Percentiles rank a stretch among this genome's conserved stretches.
phyloP scores from a whole-genome alignment of 164 flowering plant species.

The Stephania yunnanensis region DNA sequence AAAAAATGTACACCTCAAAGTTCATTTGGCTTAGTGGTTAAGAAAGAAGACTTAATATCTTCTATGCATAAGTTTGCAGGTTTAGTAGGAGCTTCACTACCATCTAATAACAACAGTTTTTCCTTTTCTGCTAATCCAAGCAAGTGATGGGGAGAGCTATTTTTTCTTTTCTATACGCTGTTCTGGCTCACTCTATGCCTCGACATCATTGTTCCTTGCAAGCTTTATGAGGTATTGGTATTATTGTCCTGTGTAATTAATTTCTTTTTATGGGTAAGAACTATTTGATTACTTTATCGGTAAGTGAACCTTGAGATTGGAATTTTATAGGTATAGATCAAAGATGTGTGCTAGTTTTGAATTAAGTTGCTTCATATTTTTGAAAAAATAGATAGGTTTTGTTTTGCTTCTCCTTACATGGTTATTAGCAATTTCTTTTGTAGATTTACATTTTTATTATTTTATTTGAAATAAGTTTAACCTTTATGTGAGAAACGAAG shows the following conservation, averaged over 20 bases:
- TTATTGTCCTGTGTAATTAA: not conserved
- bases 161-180: conserved; percentile 82
- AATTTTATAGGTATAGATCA: not conserved
- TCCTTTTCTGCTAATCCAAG: conserved; percentile 88
- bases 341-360: not conserved
- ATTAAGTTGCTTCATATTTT: no score
- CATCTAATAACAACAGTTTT: conserved; percentile 23
- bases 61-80: conserved; percentile 35
- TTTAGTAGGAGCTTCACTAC: conserved; percentile 5
- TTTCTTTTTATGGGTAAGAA: not conserved
- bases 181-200: conserved; percentile 95
- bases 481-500: not conserved
- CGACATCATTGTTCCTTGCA: conserved; percentile 82
- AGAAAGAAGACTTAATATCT: conserved; percentile 51
- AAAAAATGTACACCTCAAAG: no score
- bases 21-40: conserved; percentile 11
- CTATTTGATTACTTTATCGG: not conserved
- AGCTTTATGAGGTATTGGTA: conserved; percentile 68
- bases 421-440: no score
- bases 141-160: conserved; percentile 94
- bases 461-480: not conserved
- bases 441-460: not conserved
- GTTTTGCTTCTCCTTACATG: not conserved
- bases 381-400: no score
- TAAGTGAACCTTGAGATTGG: not conserved